Conservation (phyloP, 2,329 filamentous ascomycete species). For the Plenodomus biglobosus region DNA sequence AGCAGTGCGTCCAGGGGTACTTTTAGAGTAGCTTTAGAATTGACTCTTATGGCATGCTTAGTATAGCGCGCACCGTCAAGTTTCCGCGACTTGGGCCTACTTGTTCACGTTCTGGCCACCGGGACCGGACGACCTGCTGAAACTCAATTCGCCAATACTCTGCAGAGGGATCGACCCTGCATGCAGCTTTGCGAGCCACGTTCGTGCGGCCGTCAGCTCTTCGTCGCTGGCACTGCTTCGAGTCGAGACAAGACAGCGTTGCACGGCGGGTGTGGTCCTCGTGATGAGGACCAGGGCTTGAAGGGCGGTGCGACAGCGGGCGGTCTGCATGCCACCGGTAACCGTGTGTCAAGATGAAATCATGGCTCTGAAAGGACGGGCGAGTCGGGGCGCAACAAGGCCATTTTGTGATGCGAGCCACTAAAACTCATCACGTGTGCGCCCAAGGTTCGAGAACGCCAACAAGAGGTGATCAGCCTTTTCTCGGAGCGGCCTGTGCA, state of each 20-base stretch:
- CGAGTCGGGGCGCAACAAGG: conserved; percentile 12
- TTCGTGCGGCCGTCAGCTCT: conserved; percentile 50
- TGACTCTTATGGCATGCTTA: conserved; percentile 57
- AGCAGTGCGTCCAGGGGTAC: conserved; percentile 57
- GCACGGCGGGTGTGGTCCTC: conserved; percentile 9
- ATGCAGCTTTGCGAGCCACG: conserved; percentile 59
- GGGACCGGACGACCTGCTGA: conserved; percentile 65
- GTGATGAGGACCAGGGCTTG: conserved; percentile 7
- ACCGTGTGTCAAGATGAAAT: conserved; percentile 16
- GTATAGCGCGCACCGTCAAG: conserved; percentile 20
- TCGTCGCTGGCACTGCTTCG: conserved; percentile 24
- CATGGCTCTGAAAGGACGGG: conserved; percentile 6
- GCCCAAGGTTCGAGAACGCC: background rate
- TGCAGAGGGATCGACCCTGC: conserved; percentile 56
- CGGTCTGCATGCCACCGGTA: background rate
- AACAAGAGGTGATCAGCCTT: conserved; percentile 11
- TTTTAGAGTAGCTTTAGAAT: conserved; percentile 66
- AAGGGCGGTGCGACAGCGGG: conserved; percentile 6
- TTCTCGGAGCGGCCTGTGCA: conserved; percentile 11
- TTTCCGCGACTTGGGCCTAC: conserved; percentile 46
- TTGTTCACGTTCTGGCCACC: conserved; percentile 72
- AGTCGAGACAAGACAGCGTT: conserved; percentile 9
- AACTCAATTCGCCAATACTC: conserved; percentile 60
- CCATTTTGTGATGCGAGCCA: conserved; percentile 8
- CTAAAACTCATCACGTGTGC: conserved; percentile 11